Base-by-base conservation (phyloP, 108 stramenopile species). In the Schizochytrium sp. region DNA sequence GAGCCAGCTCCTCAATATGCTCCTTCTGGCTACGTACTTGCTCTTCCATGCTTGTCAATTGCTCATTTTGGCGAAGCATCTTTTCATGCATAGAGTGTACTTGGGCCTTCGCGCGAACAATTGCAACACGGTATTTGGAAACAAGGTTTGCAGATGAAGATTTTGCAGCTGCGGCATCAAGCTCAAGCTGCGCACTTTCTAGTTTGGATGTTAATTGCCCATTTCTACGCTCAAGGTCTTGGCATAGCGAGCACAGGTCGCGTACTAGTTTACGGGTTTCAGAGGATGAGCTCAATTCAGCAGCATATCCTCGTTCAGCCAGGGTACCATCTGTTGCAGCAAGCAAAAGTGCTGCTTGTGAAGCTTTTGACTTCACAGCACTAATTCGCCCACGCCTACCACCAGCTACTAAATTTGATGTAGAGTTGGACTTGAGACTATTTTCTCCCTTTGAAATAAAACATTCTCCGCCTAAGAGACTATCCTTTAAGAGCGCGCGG, bases 81-180 rank as follows among this genome's bases (percentile, higher is more conserved):
- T 69, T 69, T 69, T 69, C 64, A 8, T 69, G 64, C 19, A 69
- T 12, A 8, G 64, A 38, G 28, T 69, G 76, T 7, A 53, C 76
- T 83, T 83, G 47, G 1, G 50, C 53, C n/a, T 55, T 49, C 1
- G 76, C 76, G 13, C 53, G 76, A 5, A 83, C 76, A 28, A 83
- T 83, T 7, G 76, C 76, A 0, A 83, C 2, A 5, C 76, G 47
- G 53, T 83, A 83, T 40, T 83, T 83, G 45, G 76, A 53, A 83
- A 83, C 76, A 1, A 83, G 3, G n/a, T 38, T 44, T 8, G 64
- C 40, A 7, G 64, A 38, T 15, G 64, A 69, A 7, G 64, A 69
- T 15, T 44, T 38, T 44, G 28, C 64, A 44, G 40, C 42, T 5
- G 28, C 28, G 19, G 64, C 64, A 8, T 69, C 64, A 38, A 15